Base-by-base conservation (phyloP, 768 basidiomycete genomes). In the Mycena floridula region DNA sequence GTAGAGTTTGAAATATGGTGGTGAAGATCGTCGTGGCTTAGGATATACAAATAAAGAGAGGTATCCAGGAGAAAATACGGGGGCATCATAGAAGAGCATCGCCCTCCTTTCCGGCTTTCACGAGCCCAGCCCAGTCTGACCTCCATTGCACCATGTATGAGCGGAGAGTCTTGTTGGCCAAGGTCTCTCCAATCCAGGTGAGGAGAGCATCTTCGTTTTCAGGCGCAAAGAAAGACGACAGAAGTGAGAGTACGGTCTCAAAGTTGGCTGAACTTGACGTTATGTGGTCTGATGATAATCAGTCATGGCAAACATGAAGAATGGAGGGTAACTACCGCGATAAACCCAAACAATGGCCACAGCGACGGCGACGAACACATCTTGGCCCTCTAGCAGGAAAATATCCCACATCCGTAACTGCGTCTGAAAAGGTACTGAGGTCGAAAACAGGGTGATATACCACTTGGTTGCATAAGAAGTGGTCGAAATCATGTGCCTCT, bases 371-470 rank as follows among this genome's bases (percentile, higher is more conserved):
- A 97, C 72, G 51, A 96, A 89, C 1, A 93, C 65, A 56, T 99
- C 95, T 53, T 81, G 75, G 8, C 96, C 96, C 50, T 97, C 95
- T 18, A 94, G 64, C 37, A 96, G 68, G 57, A 96, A 89, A 9
- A 79, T 90, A 59, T 99, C 96, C 95, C 95, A 99, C 24, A 99
- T 59, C 49, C 96, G 76, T 22, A 98, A 66, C 66, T 97, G 93
- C 38, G 86, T 91, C 63, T 94, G 89, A 62, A 95, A 98, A 20
- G 95, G 92, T 35, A 99, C 85, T 0, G 89, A 89, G 59, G 95
- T 96, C 40, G 93, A 82, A 57, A 97, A 99, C 12, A 98, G 70
- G 2, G 96, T 98, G 63, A 99, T 98, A 60, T 97, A 99, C 96
- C 96, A 98, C 64, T 98, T 98, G 2, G 95, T 97, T 22, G 93